Evolutionary conservation across 2,329 filamentous ascomycete genomes (phyloP), one percentile per base, ranked within the genome.

Genomic region (Hymenotorrendiella dingleyae): DNA sequence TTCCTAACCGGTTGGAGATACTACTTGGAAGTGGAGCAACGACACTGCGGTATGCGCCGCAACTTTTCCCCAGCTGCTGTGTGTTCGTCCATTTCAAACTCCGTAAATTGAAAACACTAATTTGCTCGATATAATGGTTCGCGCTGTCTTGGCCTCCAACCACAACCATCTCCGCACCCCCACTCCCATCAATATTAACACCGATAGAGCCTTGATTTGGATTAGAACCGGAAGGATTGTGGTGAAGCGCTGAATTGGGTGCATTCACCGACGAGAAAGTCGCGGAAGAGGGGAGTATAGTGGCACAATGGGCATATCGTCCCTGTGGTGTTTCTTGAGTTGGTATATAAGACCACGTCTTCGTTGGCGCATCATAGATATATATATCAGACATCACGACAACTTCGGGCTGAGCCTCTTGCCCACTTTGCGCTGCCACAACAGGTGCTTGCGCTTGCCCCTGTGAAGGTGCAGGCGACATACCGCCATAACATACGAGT

Each of bases 51-150:
- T 98, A 98, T 1, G 93, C 93, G 49, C 93, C 93, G 61, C 93
- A 98, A 58, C 88, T 95, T 64, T 91, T 87, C 38, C 89, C 90
- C 34, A 97, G 72, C 1, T 82, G 73, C 50, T 87, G 86, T 2
- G 89, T 96, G 14, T 86, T 87, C 1, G 88, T 95, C 93, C 93
- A 98, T 66, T 93, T 94, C 46, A 97, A 68, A 62, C 88, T 96
- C 36, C 93, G 80, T 20, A 98, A 71, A 58, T 98, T 98, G 71
- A 98, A 98, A 3, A 98, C 88, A 61, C 89, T 97, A 51, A 98
- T 94, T 65, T 98, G 89, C 64, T 98, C 91, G 54, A 98, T 98
- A 61, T 98, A 98, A 63, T 95, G 90, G 63, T 98, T 98, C n/a
- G 84, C 84, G 41, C 86, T 93, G 60, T 98, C 93, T 64, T 98